Evolutionary conservation across 768 basidiomycete species (phyloP).

Genomic region (Pleurotus citrinopileatus): DNA sequence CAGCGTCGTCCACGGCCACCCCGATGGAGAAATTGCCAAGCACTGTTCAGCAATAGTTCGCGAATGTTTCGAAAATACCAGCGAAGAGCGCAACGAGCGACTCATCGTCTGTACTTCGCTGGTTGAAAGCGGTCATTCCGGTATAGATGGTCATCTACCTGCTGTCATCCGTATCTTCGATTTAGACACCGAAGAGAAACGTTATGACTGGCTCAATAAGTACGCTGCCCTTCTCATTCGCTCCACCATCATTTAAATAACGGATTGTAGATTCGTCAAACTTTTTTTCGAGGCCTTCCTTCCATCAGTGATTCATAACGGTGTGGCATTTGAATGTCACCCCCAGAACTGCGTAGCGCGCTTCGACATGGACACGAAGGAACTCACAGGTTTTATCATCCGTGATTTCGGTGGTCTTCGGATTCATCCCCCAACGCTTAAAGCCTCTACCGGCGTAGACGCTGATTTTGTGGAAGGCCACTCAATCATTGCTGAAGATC

Average conservation of each 20-base stretch:
- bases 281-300: slow-evolving; percentile 54
- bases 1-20: slow-evolving; percentile 45
- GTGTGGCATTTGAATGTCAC: slow-evolving; percentile 59
- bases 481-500: slow-evolving; percentile 45
- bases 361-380: slow-evolving; percentile 45
- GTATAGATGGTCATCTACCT: slow-evolving; percentile 40
- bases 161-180: slow-evolving; percentile 49
- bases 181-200: slow-evolving; percentile 49
- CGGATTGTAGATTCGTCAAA: slow-evolving; percentile 37
- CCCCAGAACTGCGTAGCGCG: slow-evolving; percentile 59
- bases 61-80: slow-evolving; percentile 47
- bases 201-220: slow-evolving; percentile 48
- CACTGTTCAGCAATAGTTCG: slow-evolving; percentile 53
- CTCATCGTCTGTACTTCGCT: slow-evolving; percentile 56
- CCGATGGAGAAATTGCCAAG: slow-evolving; percentile 49
- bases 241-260: slow-evolving; percentile 8
- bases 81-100: slow-evolving; percentile 45
- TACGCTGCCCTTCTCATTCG: slow-evolving; percentile 19
- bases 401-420: slow-evolving; percentile 58
- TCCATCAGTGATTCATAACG: slow-evolving; percentile 49
- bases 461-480: slow-evolving; percentile 45
- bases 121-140: slow-evolving; percentile 51
- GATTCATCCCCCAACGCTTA: slow-evolving; percentile 48
- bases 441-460: slow-evolving; percentile 46
- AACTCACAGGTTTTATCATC: slow-evolving; percentile 52